Evolutionary conservation across 768 basidiomycete genomes (phyloP), one percentile per base, ranked within the genome.

Genomic region (Zangia roseola): DNA sequence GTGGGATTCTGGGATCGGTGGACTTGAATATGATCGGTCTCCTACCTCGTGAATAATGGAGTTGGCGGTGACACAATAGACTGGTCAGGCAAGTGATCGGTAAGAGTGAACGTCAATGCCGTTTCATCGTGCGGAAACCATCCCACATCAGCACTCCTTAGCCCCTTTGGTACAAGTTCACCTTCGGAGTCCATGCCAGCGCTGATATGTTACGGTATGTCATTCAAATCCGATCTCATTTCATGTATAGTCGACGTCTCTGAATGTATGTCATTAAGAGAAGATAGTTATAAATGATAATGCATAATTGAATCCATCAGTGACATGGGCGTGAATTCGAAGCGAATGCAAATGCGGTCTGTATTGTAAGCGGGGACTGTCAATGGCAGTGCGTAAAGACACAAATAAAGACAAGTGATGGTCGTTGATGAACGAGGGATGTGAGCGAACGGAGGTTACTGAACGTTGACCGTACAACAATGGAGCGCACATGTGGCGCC

Each of bases 1-100:
- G 46, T 51, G 26, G 83, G 84, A 10, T 92, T 92, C 65, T 94
- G 92, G 92, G 86, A 91, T 59, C 71, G 69, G 54, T 91, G 54
- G 52, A 45, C 39, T 14, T 19, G 28, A 21, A 39, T 39, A 36
- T 53, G 45, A 17, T 6, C 19, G 20, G 19, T 16, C 16, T 20
- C 10, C 34, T 13, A 25, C n/a, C 5, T 17, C 7, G 13, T 19
- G 25, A 7, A 13, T 17, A 9, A 20, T 3, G n/a, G 6, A 35
- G 25, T 26, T 19, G 24, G 3, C 6, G 10, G 13, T 14, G 30
- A 14, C 7, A 31, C 28, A 5, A 13, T 14, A 31, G 31, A 16
- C 31, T 31, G 5, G 31, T 16, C n/a, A n/a, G n/a, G n/a, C n/a
- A n/a, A n/a, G 6, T 14, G 14, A 16, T 13, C 12, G 30, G 12